Evolutionary conservation across 1,284 basidiomycete species (phyloP).

Genomic region (Apiotrichum gracile): DNA sequence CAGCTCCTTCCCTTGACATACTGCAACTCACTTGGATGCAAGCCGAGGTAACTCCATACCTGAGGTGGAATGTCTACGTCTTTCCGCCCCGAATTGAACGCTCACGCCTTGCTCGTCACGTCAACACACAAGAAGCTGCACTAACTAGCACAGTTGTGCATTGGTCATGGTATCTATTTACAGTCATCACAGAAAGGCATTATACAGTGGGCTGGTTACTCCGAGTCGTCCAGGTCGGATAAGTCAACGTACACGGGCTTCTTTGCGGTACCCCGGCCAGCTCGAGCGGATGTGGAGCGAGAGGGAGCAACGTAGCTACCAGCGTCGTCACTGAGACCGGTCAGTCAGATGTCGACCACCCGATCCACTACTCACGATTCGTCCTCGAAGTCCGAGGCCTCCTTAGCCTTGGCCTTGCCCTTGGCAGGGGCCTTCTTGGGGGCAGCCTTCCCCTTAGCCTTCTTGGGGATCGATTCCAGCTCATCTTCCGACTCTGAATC

Average conservation of each 20-base stretch:
- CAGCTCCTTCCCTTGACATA: no score
- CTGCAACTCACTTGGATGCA: no score
- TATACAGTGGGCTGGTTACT: neutral
- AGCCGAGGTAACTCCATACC: no score
- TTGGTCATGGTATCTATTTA: neutral
- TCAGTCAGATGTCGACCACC: neutral
- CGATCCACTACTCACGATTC: slow-evolving; percentile 6
- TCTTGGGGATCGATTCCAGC: neutral
- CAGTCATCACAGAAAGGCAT: neutral
- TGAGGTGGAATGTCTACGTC: no score
- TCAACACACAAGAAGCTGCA: no score
- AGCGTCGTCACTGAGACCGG: neutral
- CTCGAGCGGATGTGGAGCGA: slow-evolving; percentile 2
- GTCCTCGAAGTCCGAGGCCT: slow-evolving; percentile 15
- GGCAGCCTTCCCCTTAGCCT: slow-evolving; percentile 3
- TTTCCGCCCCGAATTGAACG: no score
- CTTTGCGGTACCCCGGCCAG: slow-evolving; percentile 10
- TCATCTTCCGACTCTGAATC: slow-evolving; percentile 4
- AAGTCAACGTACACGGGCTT: slow-evolving; percentile 18
- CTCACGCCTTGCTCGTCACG: no score
- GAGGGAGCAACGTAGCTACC: neutral
- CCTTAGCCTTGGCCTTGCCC: slow-evolving; percentile 14
- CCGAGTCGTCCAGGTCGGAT: slow-evolving; percentile 12
- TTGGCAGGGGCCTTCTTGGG: slow-evolving; percentile 8
- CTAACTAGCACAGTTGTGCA: neutral